Conservation (phyloP, 805 yeast genomes). For the Candida sonorensis region DNA sequence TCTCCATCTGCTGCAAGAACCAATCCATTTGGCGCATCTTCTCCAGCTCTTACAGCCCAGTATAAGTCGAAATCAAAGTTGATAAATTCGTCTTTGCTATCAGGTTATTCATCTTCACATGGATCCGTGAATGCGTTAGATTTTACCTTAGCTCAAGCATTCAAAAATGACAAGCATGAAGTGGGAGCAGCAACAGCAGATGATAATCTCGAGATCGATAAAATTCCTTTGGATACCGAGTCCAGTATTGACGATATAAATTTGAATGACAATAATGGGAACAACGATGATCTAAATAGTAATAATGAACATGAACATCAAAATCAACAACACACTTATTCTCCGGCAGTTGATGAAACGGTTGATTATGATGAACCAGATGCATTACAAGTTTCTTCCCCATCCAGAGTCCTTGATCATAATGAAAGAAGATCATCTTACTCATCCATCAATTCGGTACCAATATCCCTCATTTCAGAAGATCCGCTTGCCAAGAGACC, state of each 20-base stretch:
- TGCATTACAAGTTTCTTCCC: too few species aligned
- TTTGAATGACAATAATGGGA: too few species aligned
- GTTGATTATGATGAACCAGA: constrained; percentile 1
- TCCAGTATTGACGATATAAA: too few species aligned
- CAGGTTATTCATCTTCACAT: constrained; percentile 12
- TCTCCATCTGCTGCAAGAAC: constrained; percentile 10
- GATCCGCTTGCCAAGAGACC: constrained; percentile 14
- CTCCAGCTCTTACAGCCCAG: constrained; percentile 17
- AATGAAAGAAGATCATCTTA: constrained; percentile 10
- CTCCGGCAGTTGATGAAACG: not conserved
- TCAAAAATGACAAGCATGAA: constrained; percentile 4
- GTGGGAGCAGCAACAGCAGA: too few species aligned
- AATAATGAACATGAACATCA: too few species aligned
- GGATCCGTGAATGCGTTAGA: constrained; percentile 18
- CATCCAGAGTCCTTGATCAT: too few species aligned
- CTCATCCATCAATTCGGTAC: constrained; percentile 13
- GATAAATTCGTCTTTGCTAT: constrained; percentile 16
- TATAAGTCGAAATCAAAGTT: constrained; percentile 14
- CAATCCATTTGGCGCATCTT: constrained; percentile 9
- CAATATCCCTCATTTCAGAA: constrained; percentile 13
- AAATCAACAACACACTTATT: too few species aligned
- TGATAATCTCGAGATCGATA: too few species aligned
- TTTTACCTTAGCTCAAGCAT: constrained; percentile 16
- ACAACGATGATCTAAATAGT: too few species aligned
- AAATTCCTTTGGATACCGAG: too few species aligned